These are phyloP conservation scores for Candida albicans DNA, from an alignment of 1,139 yeast species.

Conservation along the genomic window DNA sequence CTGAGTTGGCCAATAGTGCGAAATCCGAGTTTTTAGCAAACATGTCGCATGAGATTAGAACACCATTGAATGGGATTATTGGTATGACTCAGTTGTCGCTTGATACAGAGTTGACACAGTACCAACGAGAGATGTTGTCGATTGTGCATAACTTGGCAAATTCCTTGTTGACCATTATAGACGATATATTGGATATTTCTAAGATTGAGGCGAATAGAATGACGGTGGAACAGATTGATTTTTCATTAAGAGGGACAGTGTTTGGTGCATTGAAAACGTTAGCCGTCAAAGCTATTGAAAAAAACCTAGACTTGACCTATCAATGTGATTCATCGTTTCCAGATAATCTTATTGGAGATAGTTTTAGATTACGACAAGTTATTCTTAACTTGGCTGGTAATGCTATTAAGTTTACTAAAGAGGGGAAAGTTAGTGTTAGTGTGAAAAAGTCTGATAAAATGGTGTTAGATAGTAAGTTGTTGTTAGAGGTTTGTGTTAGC, in stretches of 20 bases:
- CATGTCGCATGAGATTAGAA: slow-evolving; percentile 89
- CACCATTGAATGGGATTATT: slow-evolving; percentile 90
- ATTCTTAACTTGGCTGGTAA: slow-evolving; percentile 82
- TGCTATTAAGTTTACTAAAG: slow-evolving; percentile 81
- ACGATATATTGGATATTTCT: slow-evolving; percentile 86
- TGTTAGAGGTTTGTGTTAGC: slow-evolving; percentile 80
- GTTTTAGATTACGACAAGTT: slow-evolving; percentile 82
- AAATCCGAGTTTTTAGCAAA: slow-evolving; percentile 88
- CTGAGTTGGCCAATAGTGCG: slow-evolving; percentile 87
- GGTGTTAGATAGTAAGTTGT: slow-evolving; percentile 49
- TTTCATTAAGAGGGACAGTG: slow-evolving; percentile 79
- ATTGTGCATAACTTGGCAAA: slow-evolving; percentile 86
- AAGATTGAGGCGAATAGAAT: slow-evolving; percentile 90
- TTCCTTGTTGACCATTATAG: slow-evolving; percentile 79
- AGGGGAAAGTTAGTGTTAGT: slow-evolving; percentile 71
- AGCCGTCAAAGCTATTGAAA: slow-evolving; percentile 86
- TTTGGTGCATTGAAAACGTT: slow-evolving; percentile 85
- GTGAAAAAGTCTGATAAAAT: slow-evolving; percentile 52
- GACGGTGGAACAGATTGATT: slow-evolving; percentile 88
- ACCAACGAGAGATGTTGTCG: slow-evolving; percentile 85
- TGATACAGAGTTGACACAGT: slow-evolving; percentile 83
- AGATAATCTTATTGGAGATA: slow-evolving; percentile 81
- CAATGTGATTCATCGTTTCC: slow-evolving; percentile 86
- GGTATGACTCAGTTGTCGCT: slow-evolving; percentile 90
- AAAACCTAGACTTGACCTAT: slow-evolving; percentile 74